Percentiles rank a stretch among this genome's conserved stretches.
Evolutionary conservation across 495 filamentous ascomycete genomes (phyloP).

Genomic region (Neurospora sp.): DNA sequence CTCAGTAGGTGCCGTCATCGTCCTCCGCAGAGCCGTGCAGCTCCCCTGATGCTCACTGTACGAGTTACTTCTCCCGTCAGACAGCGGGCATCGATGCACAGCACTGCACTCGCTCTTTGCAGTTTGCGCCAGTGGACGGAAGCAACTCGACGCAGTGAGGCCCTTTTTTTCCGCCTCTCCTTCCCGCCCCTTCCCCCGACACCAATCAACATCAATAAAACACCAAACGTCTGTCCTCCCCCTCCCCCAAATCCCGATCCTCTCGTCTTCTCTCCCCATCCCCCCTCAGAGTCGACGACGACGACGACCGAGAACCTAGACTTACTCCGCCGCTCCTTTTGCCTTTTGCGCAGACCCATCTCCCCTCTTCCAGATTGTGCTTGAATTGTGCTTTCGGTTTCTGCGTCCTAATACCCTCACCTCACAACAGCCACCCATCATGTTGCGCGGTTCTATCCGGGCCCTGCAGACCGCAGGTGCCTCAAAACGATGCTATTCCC

Average conservation of each 20-base stretch:
- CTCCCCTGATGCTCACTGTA: background rate
- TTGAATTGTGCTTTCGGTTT: background rate
- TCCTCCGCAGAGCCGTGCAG: background rate
- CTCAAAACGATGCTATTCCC: conserved; percentile 29
- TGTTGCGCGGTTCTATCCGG: conserved; percentile 33
- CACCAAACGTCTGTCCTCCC: background rate
- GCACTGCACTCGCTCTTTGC: background rate
- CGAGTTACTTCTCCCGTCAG: background rate
- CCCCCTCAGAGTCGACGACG: background rate
- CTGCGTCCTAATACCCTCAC: conserved; percentile 1
- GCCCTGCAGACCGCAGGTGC: conserved; percentile 20
- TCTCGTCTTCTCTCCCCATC: background rate
- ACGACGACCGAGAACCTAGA: conserved; percentile 16
- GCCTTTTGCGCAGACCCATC: conserved; percentile 23
- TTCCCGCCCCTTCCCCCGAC: conserved; percentile 1
- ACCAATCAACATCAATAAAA: background rate
- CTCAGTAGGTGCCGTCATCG: background rate
- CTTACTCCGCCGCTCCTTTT: conserved; percentile 44
- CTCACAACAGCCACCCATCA: conserved; percentile 30
- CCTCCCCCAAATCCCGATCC: background rate
- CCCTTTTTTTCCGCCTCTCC: conserved; percentile 3
- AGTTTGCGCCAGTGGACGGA: background rate
- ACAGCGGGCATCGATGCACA: background rate
- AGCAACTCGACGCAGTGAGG: background rate
- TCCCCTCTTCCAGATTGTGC: background rate